A percentile compares a stretch with the other conserved stretches of the same genome.
Evolutionary conservation across 2,329 filamentous ascomycete species (phyloP).

Genomic region (Torrubiella hemipterigena): DNA sequence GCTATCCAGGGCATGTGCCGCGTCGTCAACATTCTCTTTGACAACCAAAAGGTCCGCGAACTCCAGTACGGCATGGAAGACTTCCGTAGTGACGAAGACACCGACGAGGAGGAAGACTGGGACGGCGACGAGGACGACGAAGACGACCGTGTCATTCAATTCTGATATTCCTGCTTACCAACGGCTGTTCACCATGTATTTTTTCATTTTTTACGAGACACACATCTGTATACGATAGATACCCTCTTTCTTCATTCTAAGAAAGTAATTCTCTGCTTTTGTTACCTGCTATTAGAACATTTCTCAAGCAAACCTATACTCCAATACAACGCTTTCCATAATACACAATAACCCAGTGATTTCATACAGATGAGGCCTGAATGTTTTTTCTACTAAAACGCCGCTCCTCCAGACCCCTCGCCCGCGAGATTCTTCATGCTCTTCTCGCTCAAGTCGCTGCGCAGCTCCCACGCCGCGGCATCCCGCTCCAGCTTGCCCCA

Average conservation of each 20-base stretch:
- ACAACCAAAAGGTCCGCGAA: constrained; percentile 64
- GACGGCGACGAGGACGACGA: constrained; percentile 43
- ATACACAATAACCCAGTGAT: background rate
- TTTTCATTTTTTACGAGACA: background rate
- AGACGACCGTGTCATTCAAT: constrained; percentile 18
- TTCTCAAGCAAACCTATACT: background rate
- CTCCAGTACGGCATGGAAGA: constrained; percentile 58
- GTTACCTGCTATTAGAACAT: background rate
- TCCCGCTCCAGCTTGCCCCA: constrained; percentile 46
- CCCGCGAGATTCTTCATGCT: constrained; percentile 45
- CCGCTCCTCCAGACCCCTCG: constrained; percentile 41
- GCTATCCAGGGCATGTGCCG: constrained; percentile 59
- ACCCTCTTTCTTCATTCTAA: background rate
- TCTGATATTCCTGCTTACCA: constrained; percentile 1
- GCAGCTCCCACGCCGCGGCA: constrained; percentile 38
- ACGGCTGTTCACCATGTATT: background rate
- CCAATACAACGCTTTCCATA: background rate
- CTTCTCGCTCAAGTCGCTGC: constrained; percentile 43
- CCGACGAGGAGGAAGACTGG: constrained; percentile 45
- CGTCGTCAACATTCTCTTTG: constrained; percentile 58
- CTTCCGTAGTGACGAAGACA: constrained; percentile 49
- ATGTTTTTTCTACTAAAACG: constrained; percentile 36
- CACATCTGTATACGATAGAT: background rate
- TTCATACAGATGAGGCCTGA: background rate
- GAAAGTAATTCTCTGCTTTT: background rate